Percentiles rank a stretch among this genome's conserved stretches.
phyloP scores from a whole-genome alignment of 2,329 filamentous ascomycete genomes.

The Sclerotinia sclerotiorum region DNA sequence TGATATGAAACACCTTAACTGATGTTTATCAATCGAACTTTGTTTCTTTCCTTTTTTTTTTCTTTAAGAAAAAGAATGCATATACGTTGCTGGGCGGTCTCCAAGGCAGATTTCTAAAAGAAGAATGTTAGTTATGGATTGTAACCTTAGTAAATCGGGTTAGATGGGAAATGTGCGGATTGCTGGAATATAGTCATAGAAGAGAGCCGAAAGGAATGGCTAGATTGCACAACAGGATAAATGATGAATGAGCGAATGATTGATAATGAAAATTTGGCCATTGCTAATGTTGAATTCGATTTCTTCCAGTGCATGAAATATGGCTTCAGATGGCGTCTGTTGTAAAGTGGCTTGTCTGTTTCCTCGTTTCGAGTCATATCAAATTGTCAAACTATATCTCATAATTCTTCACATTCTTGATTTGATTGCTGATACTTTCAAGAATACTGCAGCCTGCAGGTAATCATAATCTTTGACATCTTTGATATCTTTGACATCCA shows the following conservation, averaged over 20 bases:
- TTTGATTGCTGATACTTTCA: neutral
- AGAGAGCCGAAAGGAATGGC: neutral
- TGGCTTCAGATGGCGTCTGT: constrained; percentile 11
- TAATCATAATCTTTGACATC: neutral
- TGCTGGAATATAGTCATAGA: constrained; percentile 10
- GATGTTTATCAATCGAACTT: neutral
- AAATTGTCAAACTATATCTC: neutral
- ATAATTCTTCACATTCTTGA: neutral
- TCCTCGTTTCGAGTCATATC: neutral
- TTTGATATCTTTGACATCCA: neutral
- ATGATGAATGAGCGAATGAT: neutral
- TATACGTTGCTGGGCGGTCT: neutral
- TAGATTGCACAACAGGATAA: constrained; percentile 2
- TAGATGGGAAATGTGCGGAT: neutral
- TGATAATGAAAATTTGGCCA: neutral
- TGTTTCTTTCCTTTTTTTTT: too few species aligned
- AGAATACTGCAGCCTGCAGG: neutral
- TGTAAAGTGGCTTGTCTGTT: constrained; percentile 9
- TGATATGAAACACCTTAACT: constrained; percentile 5
- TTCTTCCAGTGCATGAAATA: constrained; percentile 15
- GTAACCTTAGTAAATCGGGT: neutral
- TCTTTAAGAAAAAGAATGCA: neutral
- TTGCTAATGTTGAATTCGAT: constrained; percentile 1
- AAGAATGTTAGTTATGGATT: neutral
- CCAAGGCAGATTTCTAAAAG: neutral